phyloP scores from a whole-genome alignment of 2,329 filamentous ascomycete genomes.

The Scorias spongiosa region DNA sequence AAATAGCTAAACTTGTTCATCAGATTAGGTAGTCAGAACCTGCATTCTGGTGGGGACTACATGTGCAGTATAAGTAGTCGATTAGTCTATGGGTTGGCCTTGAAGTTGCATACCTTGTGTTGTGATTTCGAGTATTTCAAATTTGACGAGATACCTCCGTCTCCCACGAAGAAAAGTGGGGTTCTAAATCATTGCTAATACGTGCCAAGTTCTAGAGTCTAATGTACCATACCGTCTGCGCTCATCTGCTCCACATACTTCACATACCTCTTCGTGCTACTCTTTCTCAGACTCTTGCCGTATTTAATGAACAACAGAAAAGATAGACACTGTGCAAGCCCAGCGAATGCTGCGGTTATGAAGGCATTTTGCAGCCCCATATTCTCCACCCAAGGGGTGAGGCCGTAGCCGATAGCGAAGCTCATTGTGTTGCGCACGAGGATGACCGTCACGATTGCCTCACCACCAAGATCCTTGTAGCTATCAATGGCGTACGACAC shows the following conservation, averaged over 20 bases:
- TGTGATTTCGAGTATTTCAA: too few species aligned
- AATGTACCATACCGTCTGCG: conserved; percentile 12
- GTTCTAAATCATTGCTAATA: too few species aligned
- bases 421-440: conserved; percentile 33
- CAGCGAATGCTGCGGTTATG: conserved; percentile 28
- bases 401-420: conserved; percentile 35
- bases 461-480: conserved; percentile 32
- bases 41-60: too few species aligned
- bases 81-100: too few species aligned
- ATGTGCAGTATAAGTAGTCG: too few species aligned
- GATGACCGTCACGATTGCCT: conserved; percentile 33
- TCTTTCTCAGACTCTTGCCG: conserved; percentile 30
- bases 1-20: too few species aligned
- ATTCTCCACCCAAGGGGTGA: conserved; percentile 30
- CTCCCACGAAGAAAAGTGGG: too few species aligned
- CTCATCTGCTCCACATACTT: conserved; percentile 22
- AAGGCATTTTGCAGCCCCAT: conserved; percentile 30
- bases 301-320: conserved; percentile 32
- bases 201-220: neutral
- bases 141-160: too few species aligned
- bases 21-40: too few species aligned
- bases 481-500: conserved; percentile 32
- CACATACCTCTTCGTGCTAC: conserved; percentile 23
- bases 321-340: conserved; percentile 24
- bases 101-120: too few species aligned